Evolutionary conservation across 1,284 basidiomycete species (phyloP).

Genomic region (Moesziomyces globuligerus): DNA sequence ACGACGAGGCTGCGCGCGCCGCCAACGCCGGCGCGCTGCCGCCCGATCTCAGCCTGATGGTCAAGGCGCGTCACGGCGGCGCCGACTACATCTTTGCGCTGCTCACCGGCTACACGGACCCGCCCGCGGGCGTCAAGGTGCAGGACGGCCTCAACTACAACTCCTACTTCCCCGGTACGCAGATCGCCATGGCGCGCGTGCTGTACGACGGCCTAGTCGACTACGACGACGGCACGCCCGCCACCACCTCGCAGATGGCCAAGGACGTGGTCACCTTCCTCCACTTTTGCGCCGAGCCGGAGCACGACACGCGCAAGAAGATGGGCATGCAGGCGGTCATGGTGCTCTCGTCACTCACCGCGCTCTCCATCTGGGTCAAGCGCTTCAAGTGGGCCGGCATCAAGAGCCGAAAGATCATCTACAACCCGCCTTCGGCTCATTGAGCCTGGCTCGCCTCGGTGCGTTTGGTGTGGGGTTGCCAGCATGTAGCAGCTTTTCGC

Average conservation of each 20-base stretch:
- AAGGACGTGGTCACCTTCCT: constrained; percentile 98
- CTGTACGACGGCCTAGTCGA: constrained; percentile 79
- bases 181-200: constrained; percentile 97
- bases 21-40: constrained; percentile 94
- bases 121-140: constrained; percentile 94
- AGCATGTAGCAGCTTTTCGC: not conserved
- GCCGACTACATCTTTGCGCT: constrained; percentile 97
- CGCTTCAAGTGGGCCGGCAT: constrained; percentile 63
- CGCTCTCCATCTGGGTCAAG: constrained; percentile 59
- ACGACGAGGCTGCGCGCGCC: constrained; percentile 96
- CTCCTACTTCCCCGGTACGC: constrained; percentile 70
- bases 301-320: constrained; percentile 97
- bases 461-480: not conserved
- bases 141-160: constrained; percentile 73
- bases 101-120: constrained; percentile 95
- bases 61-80: constrained; percentile 97
- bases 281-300: constrained; percentile 79
- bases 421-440: constrained; percentile 57
- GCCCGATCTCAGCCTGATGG: constrained; percentile 95
- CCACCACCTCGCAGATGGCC: constrained; percentile 98
- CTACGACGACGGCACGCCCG: constrained; percentile 79
- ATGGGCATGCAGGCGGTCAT: constrained; percentile 75
- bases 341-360: constrained; percentile 56
- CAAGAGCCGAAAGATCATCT: constrained; percentile 60
- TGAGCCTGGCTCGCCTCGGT: constrained; percentile 7